A percentile compares a stretch with the other conserved stretches of the same genome.
phyloP scores from a whole-genome alignment of 306 rosid species.

The Bauhinia variegata region DNA sequence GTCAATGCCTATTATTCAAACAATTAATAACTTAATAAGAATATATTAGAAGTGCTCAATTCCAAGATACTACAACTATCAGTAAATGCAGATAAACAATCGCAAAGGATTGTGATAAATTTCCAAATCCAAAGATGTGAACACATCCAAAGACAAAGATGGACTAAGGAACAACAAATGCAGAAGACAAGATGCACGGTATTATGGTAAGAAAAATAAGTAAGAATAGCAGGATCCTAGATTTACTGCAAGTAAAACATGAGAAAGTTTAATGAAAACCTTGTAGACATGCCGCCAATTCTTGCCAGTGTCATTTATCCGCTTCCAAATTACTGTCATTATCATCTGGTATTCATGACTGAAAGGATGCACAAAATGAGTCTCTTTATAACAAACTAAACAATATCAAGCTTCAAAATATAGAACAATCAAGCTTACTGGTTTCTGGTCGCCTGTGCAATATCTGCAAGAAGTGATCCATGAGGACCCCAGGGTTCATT shows the following conservation, averaged over 20 bases:
- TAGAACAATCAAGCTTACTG: conserved; percentile 58
- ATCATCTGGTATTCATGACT: conserved; percentile 98
- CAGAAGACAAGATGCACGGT: not conserved
- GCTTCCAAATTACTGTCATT: conserved; percentile 93
- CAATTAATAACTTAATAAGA: conserved; percentile 15
- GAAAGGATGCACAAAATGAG: conserved; percentile 48
- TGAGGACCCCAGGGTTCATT: conserved; percentile 99
- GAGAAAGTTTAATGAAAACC: conserved; percentile 48
- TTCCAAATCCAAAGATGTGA: not conserved
- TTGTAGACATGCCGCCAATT: conserved; percentile 99
- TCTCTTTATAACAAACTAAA: conserved; percentile 21
- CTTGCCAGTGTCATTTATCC: conserved; percentile 96
- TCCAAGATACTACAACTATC: conserved; percentile 9
- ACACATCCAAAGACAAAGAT: not conserved
- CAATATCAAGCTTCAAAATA: conserved; percentile 34
- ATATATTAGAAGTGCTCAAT: conserved; percentile 6
- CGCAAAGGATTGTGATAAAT: conserved; percentile 8
- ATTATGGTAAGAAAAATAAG: not conserved
- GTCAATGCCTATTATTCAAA: conserved; percentile 74
- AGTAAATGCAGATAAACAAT: conserved; percentile 14
- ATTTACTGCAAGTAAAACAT: conserved; percentile 27
- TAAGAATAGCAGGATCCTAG: conserved; percentile 15
- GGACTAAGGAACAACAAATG: not conserved
- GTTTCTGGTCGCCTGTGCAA: conserved; percentile 88
- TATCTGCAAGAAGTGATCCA: conserved; percentile 95